Conservation (phyloP, 345 rosid genomes). For the Psidium friedrichsthalianum region DNA sequence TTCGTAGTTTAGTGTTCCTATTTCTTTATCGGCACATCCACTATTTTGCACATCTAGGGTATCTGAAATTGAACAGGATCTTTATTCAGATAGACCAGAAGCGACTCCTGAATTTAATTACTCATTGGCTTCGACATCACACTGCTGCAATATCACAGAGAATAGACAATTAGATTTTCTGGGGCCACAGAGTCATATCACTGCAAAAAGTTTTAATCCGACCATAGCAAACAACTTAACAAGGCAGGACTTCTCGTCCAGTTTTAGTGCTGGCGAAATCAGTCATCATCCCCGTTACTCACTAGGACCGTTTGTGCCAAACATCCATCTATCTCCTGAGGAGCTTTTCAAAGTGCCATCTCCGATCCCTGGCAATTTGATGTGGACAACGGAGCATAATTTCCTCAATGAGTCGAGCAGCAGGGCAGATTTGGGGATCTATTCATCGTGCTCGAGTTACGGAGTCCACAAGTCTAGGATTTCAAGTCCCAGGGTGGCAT, state of each 20-base stretch:
- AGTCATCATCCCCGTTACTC: background rate
- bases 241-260: background rate
- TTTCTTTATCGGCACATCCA: background rate
- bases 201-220: background rate
- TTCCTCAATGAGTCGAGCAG: background rate
- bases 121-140: background rate
- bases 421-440: constrained; percentile 8
- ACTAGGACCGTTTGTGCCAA: background rate
- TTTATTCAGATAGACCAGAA: background rate
- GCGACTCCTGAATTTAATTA: background rate
- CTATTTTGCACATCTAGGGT: background rate
- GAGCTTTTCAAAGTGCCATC: background rate
- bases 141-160: background rate
- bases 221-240: background rate
- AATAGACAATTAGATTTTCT: background rate
- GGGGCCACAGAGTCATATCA: background rate
- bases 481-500: constrained; percentile 32
- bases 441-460: background rate
- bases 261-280: background rate
- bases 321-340: background rate
- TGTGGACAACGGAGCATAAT: background rate
- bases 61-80: background rate
- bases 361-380: background rate
- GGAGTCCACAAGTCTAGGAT: constrained; percentile 10
- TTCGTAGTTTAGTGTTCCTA: background rate